Conservation (phyloP, 345 rosid species). For the Camelina neglecta region DNA sequence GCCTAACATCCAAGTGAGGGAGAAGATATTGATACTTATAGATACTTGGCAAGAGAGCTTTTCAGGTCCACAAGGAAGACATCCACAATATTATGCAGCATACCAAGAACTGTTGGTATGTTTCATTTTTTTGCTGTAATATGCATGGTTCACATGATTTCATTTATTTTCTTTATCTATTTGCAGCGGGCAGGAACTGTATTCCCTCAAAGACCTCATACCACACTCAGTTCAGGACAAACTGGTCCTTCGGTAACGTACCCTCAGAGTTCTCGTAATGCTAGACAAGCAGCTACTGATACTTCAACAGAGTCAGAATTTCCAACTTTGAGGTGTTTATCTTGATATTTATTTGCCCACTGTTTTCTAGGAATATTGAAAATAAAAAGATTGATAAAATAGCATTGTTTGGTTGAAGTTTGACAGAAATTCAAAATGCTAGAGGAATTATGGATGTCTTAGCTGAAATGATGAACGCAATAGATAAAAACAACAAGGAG, state of each 20-base stretch:
- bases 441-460: conserved; percentile 96
- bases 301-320: conserved; percentile 81
- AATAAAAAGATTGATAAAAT: neutral
- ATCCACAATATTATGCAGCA: conserved; percentile 96
- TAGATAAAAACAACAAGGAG: conserved; percentile 86
- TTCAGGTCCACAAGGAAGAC: conserved; percentile 93
- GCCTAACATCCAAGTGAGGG: conserved; percentile 88
- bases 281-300: conserved; percentile 60
- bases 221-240: conserved; percentile 75
- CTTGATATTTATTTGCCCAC: neutral
- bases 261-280: conserved; percentile 62
- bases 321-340: conserved; percentile 79
- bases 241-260: conserved; percentile 68
- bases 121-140: conserved; percentile 20
- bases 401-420: conserved; percentile 49
- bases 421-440: conserved; percentile 97
- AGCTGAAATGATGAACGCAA: conserved; percentile 90
- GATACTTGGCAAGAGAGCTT: conserved; percentile 99
- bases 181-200: conserved; percentile 95
- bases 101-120: conserved; percentile 97
- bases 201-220: conserved; percentile 81
- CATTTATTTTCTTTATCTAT: neutral
- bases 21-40: conserved; percentile 87
- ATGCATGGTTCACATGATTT: conserved; percentile 3
- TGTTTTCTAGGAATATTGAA: neutral